Evolutionary conservation across 352 stramenopile species (phyloP).

Genomic region (Globisporangium paroecandrum): DNA sequence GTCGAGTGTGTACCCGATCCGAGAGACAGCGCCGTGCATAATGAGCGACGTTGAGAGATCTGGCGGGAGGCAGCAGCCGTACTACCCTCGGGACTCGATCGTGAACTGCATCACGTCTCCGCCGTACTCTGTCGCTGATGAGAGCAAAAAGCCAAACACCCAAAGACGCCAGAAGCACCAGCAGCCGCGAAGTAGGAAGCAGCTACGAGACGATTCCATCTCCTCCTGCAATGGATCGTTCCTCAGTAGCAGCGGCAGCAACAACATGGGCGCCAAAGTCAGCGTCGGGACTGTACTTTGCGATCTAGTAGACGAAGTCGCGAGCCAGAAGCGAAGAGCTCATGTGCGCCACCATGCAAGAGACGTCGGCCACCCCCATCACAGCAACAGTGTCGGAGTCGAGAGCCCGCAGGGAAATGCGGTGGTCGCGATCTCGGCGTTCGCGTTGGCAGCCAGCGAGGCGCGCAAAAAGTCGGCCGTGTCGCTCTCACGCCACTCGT

Average conservation of each 20-base stretch:
- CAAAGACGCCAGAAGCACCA: slow-evolving; percentile 4
- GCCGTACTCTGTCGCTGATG: not conserved
- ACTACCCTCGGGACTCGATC: slow-evolving; percentile 17
- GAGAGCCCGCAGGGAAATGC: slow-evolving; percentile 22
- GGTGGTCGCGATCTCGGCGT: slow-evolving; percentile 49
- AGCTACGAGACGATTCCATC: not conserved
- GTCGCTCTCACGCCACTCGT: slow-evolving; percentile 48
- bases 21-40: slow-evolving; percentile 13
- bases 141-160: not conserved
- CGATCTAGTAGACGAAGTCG: not conserved
- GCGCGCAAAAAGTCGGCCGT: slow-evolving; percentile 50
- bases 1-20: slow-evolving; percentile 14
- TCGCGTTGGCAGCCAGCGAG: slow-evolving; percentile 43
- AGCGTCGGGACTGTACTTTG: slow-evolving; percentile 21
- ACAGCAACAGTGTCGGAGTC: not conserved
- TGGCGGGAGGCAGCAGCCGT: slow-evolving; percentile 1
- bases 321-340: not conserved
- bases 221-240: not conserved
- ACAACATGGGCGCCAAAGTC: slow-evolving; percentile 1
- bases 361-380: not conserved
- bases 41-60: slow-evolving; percentile 7
- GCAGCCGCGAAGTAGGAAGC: not conserved
- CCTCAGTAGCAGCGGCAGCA: not conserved
- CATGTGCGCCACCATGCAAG: not conserved
- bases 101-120: slow-evolving; percentile 18